A percentile compares a stretch with the other conserved stretches of the same genome.
Conservation (phyloP, 768 basidiomycete genomes). For the Lactifluus subvellereus region DNA sequence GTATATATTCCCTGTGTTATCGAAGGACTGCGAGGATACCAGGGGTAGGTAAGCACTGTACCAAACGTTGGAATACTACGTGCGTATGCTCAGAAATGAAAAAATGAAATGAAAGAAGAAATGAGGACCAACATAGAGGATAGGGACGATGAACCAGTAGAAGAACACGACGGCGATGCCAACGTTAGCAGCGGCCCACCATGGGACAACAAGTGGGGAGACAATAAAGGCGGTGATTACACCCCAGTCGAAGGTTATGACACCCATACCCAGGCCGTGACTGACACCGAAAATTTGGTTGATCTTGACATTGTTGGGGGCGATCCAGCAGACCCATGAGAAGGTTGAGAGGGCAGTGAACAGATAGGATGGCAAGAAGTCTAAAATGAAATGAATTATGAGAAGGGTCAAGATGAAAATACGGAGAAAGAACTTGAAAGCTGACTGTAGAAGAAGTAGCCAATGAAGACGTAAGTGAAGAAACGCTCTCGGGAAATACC, state of each 20-base stretch:
- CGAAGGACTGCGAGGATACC: slow-evolving; percentile 54
- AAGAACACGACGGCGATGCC: slow-evolving; percentile 56
- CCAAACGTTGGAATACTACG: not conserved
- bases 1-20: slow-evolving; percentile 54
- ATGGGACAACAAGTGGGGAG: slow-evolving; percentile 73
- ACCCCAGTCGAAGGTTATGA: slow-evolving; percentile 79
- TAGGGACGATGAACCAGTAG: slow-evolving; percentile 58
- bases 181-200: slow-evolving; percentile 78
- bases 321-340: slow-evolving; percentile 61
- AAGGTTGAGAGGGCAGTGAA: slow-evolving; percentile 31
- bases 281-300: slow-evolving; percentile 71
- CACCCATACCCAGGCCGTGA: slow-evolving; percentile 44
- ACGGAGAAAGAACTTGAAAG: slow-evolving; percentile 57
- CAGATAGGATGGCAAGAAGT: slow-evolving; percentile 14
- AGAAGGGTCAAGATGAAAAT: slow-evolving; percentile 36
- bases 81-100: not conserved
- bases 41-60: slow-evolving; percentile 37
- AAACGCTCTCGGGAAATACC: slow-evolving; percentile 50
- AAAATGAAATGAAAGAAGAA: too few species aligned
- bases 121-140: slow-evolving; percentile 39
- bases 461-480: slow-evolving; percentile 42
- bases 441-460: slow-evolving; percentile 40
- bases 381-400: not conserved
- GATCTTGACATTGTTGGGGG: slow-evolving; percentile 58
- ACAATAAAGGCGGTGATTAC: slow-evolving; percentile 53